These are phyloP conservation scores for Agaricus sinodeliciosus DNA, from an alignment of 768 basidiomycete species.

Conservation along the genomic window DNA sequence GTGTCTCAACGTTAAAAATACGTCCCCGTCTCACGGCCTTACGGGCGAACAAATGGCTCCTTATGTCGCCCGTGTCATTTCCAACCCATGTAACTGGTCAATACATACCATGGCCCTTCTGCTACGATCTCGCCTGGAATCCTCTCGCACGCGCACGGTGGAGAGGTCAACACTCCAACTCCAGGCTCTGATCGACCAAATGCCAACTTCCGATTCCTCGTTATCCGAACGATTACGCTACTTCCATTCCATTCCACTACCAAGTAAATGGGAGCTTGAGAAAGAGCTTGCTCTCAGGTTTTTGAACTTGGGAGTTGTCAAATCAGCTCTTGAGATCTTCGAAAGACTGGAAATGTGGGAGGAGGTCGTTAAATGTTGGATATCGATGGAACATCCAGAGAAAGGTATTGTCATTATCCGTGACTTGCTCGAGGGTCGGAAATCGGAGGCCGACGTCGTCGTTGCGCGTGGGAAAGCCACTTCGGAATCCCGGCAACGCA, in stretches of 20 bases:
- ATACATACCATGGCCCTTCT: constrained; percentile 95
- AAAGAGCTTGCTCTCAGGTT: constrained; percentile 82
- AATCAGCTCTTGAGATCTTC: constrained; percentile 90
- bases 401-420: constrained; percentile 76
- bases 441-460: constrained; percentile 76
- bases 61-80: constrained; percentile 84
- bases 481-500: constrained; percentile 31
- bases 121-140: constrained; percentile 86
- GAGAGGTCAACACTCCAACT: constrained; percentile 91
- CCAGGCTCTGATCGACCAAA: constrained; percentile 94
- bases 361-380: constrained; percentile 87
- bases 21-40: constrained; percentile 83
- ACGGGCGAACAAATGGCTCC: constrained; percentile 90
- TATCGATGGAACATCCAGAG: constrained; percentile 71
- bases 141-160: constrained; percentile 83
- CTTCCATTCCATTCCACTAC: constrained; percentile 76
- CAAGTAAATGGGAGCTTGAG: constrained; percentile 92
- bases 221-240: constrained; percentile 71
- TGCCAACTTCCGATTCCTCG: constrained; percentile 80
- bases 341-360: constrained; percentile 98
- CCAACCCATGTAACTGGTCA: constrained; percentile 92
- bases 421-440: constrained; percentile 78
- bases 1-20: constrained; percentile 86
- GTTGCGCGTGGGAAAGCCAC: constrained; percentile 51
- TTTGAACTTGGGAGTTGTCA: constrained; percentile 78